Conservation (phyloP, 2,329 filamentous ascomycete species). For the Lomentospora prolificans region DNA sequence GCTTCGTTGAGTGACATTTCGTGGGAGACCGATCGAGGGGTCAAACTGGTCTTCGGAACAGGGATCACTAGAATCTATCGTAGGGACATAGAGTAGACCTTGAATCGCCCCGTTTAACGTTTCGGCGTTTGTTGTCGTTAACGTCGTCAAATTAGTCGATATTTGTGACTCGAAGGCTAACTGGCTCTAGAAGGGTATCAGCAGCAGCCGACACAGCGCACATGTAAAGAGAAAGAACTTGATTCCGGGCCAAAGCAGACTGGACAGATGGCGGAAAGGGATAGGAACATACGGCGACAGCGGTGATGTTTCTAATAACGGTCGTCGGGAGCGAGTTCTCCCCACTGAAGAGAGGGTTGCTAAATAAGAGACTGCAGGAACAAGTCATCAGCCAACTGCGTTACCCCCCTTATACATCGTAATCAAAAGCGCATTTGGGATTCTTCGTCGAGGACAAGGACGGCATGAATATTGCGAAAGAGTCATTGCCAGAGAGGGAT, state of each 20-base stretch:
- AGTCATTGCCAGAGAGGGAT: too few relatives aligned
- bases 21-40: constrained; percentile 47
- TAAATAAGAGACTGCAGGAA: constrained; percentile 43
- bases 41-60: constrained; percentile 54
- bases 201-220: background rate
- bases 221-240: background rate
- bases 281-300: constrained; percentile 40
- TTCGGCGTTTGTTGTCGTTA: constrained; percentile 58
- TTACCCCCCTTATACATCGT: too few relatives aligned
- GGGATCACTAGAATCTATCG: constrained; percentile 44
- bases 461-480: too few relatives aligned
- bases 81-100: constrained; percentile 80
- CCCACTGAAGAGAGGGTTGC: constrained; percentile 46
- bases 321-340: constrained; percentile 40
- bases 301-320: constrained; percentile 47
- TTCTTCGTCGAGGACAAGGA: too few relatives aligned
- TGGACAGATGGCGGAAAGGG: constrained; percentile 1
- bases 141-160: constrained; percentile 57
- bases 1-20: constrained; percentile 62
- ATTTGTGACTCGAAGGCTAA: constrained; percentile 44
- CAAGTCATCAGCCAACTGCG: constrained; percentile 2
- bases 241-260: background rate
- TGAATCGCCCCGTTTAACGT: constrained; percentile 52
- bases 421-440: too few relatives aligned
- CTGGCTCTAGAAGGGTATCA: constrained; percentile 24